phyloP scores from a whole-genome alignment of 768 basidiomycete genomes.

The Leccinum aurantiacum region DNA sequence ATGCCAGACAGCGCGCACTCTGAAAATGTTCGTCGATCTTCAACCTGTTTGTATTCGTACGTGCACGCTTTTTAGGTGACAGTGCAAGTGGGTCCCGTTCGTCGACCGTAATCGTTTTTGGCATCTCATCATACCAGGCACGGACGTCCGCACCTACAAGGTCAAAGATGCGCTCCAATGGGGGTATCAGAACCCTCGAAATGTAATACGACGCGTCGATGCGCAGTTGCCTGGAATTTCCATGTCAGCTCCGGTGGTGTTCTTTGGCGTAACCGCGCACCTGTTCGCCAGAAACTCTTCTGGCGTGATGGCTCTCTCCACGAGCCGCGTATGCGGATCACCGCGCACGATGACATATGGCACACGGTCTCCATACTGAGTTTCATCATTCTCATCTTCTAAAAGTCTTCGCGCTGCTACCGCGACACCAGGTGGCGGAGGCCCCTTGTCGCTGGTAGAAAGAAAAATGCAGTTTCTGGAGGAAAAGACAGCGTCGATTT shows the following conservation, averaged over 20 bases:
- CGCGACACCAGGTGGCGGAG: constrained; percentile 89
- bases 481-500: too few species aligned
- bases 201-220: constrained; percentile 94
- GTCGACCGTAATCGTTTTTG: too few species aligned
- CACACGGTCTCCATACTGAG: constrained; percentile 91
- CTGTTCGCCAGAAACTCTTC: constrained; percentile 63
- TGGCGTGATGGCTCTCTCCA: constrained; percentile 75
- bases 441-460: constrained; percentile 64
- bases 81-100: too few species aligned
- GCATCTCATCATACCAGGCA: too few species aligned
- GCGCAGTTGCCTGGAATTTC: constrained; percentile 51
- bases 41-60: too few species aligned
- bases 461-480: not conserved
- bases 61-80: too few species aligned
- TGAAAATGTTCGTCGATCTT: too few species aligned
- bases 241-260: not conserved
- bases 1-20: too few species aligned
- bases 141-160: too few species aligned
- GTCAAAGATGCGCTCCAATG: constrained; percentile 85
- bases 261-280: constrained; percentile 36
- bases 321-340: constrained; percentile 59
- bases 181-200: constrained; percentile 79
- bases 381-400: constrained; percentile 76
- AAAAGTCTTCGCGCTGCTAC: constrained; percentile 77
- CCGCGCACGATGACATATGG: constrained; percentile 85